phyloP scores from a whole-genome alignment of 257 asterid species.

The Nicotiana obtusifolia region DNA sequence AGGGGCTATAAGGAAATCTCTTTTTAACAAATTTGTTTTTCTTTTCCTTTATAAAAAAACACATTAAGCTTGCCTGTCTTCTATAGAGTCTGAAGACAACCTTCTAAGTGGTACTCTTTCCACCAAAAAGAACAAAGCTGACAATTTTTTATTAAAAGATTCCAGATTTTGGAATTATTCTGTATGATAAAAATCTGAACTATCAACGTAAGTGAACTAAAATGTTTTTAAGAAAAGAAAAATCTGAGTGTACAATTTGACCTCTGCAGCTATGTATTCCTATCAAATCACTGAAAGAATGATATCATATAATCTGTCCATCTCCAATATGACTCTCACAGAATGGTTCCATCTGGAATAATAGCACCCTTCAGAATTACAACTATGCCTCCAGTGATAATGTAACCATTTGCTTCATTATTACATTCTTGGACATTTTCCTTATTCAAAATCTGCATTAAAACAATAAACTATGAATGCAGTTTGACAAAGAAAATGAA shows the following conservation, averaged over 20 bases:
- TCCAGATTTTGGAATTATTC: neutral
- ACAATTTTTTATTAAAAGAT: neutral
- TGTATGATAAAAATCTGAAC: neutral
- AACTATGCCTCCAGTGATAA: slow-evolving; percentile 54
- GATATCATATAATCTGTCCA: no score
- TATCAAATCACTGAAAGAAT: neutral
- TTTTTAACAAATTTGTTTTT: neutral
- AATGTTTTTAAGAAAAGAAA: neutral
- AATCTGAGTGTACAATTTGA: neutral
- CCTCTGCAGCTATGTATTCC: neutral
- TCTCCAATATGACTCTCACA: no score
- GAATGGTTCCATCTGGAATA: slow-evolving; percentile 68
- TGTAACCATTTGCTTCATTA: slow-evolving; percentile 58
- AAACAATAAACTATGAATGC: neutral
- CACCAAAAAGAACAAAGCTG: neutral
- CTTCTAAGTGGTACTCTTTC: neutral
- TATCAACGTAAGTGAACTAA: no score
- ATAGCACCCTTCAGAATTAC: slow-evolving; percentile 53
- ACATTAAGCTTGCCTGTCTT: neutral
- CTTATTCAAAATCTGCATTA: slow-evolving; percentile 61
- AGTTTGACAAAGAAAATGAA: neutral
- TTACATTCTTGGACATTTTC: slow-evolving; percentile 62
- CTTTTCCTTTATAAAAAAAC: neutral
- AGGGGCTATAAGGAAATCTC: neutral
- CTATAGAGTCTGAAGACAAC: neutral